Evolutionary conservation across 2,329 filamentous ascomycete genomes (phyloP), one percentile per base, ranked within the genome.

Genomic region (Neoscytalidium dimidiatum): DNA sequence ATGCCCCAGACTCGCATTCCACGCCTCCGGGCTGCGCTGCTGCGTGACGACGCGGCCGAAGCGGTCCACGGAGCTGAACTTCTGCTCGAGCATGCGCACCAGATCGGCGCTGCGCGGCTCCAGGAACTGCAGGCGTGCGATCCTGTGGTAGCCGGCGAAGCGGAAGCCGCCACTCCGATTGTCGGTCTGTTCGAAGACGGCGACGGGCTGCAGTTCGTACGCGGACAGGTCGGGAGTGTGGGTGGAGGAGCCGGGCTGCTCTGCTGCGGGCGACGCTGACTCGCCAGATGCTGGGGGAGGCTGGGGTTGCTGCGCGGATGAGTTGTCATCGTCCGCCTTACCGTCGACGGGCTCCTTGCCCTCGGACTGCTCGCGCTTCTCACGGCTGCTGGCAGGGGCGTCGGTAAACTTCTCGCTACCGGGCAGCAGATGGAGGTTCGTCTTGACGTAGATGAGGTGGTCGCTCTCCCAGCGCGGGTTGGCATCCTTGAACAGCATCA

Each of bases 21-120:
- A 75, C 6, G 57, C 48, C 17, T 58, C 61, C 3, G 44, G 49
- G 41, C 69, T 64, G 7, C 71, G 67, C n/a, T 69, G 44, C 26
- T 49, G 56, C 33, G 67, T 56, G 6, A 64, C 57, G 3, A 67
- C 58, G 23, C 69, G 67, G 23, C 70, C 68, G 29, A 35, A 58
- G 11, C 62, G 41, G 46, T 72, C 69, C 6, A 49, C 38, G 13
- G 38, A 57, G 29, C 64, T 66, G 70, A 70, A 74, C 64, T 75
- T 75, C 66, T 75, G 72, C 61, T 71, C 66, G 14, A 75, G 67
- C 73, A 74, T 74, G 26, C 67, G 68, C 3, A 70, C 41, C 2
- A 74, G 66, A 26, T 68, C 68, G 8, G 57, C 52, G 38, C 68
- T 72, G 26, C 63, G n/a, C 0, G 73, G 70, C 31, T 67, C 66